These are phyloP conservation scores for Paecilomyces sp. DNA, from an alignment of 2,329 filamentous ascomycete species.

Conservation along the genomic window DNA sequence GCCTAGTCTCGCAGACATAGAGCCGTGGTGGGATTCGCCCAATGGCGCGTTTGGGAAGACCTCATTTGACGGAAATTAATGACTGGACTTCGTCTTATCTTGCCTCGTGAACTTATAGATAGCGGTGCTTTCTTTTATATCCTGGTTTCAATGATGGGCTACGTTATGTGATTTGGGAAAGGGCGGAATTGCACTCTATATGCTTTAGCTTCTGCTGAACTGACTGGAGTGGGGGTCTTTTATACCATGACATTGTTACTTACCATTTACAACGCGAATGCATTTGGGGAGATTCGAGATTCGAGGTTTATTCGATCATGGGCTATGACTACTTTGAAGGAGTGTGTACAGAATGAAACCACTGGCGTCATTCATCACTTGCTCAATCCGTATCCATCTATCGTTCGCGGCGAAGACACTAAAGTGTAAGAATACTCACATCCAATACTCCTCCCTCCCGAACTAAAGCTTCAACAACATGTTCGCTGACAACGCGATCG, in stretches of 20 bases:
- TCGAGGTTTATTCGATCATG: not conserved
- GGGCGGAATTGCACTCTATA: not conserved
- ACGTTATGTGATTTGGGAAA: no score
- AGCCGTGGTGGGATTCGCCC: not conserved
- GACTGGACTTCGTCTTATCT: not conserved
- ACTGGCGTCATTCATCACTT: not conserved
- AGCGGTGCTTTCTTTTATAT: not conserved
- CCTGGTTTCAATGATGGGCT: no score
- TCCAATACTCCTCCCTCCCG: constrained; percentile 46
- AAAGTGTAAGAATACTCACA: constrained; percentile 45
- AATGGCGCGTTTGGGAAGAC: not conserved
- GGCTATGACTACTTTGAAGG: not conserved
- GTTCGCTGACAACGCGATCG: constrained; percentile 55
- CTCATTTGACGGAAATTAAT: not conserved
- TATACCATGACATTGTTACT: not conserved
- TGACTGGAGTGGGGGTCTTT: not conserved
- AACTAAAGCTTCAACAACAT: constrained; percentile 45
- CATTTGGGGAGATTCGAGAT: not conserved
- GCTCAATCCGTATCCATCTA: no score
- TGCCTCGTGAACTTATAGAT: not conserved
- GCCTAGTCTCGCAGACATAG: not conserved
- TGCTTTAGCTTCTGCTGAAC: not conserved
- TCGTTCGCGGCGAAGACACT: not conserved
- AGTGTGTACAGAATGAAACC: not conserved
- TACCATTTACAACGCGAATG: not conserved